A percentile compares a stretch with the other conserved stretches of the same genome.
These are phyloP conservation scores for Candida silvicultrix DNA, from an alignment of 805 yeast genomes.

Conservation along the genomic window DNA sequence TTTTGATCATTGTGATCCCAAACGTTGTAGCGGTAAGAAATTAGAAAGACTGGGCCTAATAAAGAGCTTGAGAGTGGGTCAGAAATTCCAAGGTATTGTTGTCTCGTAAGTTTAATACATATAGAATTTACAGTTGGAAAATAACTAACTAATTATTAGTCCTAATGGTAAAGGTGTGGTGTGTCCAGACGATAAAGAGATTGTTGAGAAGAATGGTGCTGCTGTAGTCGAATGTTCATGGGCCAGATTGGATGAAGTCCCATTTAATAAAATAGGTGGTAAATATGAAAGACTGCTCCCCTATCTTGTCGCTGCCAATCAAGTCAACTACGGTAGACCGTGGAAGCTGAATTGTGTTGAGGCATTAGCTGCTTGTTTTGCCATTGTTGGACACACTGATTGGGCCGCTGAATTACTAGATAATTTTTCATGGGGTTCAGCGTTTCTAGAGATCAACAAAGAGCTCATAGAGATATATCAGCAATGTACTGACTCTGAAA, in stretches of 20 bases:
- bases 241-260: constrained; percentile 98
- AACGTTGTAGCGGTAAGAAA: constrained; percentile 93
- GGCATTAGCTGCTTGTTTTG: constrained; percentile 95
- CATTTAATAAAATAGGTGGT: constrained; percentile 90
- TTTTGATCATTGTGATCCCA: constrained; percentile 97
- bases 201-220: constrained; percentile 80
- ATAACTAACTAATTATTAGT: constrained; percentile 1
- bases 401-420: constrained; percentile 78
- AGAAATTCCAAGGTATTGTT: constrained; percentile 83
- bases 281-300: constrained; percentile 82
- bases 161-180: constrained; percentile 90
- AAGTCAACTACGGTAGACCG: constrained; percentile 94
- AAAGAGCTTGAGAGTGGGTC: constrained; percentile 78
- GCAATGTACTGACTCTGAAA: constrained; percentile 72
- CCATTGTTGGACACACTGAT: constrained; percentile 84
- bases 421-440: constrained; percentile 92
- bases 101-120: constrained; percentile 52
- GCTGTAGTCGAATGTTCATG: constrained; percentile 98
- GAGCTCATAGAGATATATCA: constrained; percentile 73
- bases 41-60: constrained; percentile 84
- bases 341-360: constrained; percentile 96
- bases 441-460: constrained; percentile 74
- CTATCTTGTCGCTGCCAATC: constrained; percentile 91
- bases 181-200: constrained; percentile 76
- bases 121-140: too few species aligned